Base-by-base conservation (phyloP, 2,329 filamentous ascomycete species). In the Scytalidium sp. region DNA sequence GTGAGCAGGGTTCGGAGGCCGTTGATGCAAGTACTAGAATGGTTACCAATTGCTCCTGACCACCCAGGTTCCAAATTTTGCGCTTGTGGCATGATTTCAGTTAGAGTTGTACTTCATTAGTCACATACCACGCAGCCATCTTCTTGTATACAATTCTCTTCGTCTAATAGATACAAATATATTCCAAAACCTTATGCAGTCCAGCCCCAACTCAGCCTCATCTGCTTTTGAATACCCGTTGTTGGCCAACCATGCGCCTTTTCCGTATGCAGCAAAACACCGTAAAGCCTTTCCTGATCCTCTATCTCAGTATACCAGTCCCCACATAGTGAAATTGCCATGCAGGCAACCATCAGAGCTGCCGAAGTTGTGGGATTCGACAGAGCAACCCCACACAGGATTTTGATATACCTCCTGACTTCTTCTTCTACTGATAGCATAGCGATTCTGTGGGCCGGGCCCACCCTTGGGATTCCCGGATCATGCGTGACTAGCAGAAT, bases 331-430 rank as follows among this genome's bases (percentile, higher is more conserved):
- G 74, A 73, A 55, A 81, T 78, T 2, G 75, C 78, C 71, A 81
- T 78, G 19, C 72, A 79, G 0, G 76, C 75, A 1, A 76, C 78
- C 50, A 83, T 79, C 65, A 81, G 73, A 40, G 73, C 73, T 0
- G 81, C 79, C 20, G 80, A 75, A 1, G 74, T 79, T 61, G 71
- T 73, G 36, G 74, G 68, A 59, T 84, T 84, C 22, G 75, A 76
- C 10, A 78, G 61, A 0, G 79, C 80, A 32, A 83, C 83, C 2
- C 82, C 82, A 56, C 81, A 84, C 2, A 85, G 65, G 20, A 73
- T 67, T n/a, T 78, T 67, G 2, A 85, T 71, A 23, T 79, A 68
- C 15, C 21, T 40, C 19, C 44, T 32, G 40, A 46, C 40, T 39
- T 46, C 22, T 41, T 19, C 44, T 29, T 75, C 71, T 58, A 73